Percentiles rank a stretch among this genome's conserved stretches.
Conservation (phyloP, 371 early-diverging fungal genomes). For the Mortierella sp. region DNA sequence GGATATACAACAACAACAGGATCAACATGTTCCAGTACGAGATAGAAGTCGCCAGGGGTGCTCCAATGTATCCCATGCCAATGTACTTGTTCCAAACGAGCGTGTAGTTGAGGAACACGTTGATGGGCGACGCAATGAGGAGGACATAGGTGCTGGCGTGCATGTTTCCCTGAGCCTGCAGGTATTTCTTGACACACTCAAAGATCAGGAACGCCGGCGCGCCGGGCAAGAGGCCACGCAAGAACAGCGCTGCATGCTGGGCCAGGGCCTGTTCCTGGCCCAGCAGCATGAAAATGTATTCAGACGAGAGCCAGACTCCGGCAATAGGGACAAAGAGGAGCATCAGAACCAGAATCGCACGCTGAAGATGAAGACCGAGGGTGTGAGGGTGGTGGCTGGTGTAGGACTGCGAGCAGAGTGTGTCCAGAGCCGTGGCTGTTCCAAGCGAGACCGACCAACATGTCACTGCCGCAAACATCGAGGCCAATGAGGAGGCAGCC, state of each 20-base stretch:
- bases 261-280: conserved; percentile 72
- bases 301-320: conserved; percentile 81
- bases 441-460: conserved; percentile 87
- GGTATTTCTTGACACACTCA: conserved; percentile 84
- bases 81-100: conserved; percentile 79
- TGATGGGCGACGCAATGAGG: conserved; percentile 79
- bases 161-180: conserved; percentile 90
- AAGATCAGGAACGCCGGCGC: conserved; percentile 82
- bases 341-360: conserved; percentile 81
- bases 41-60: conserved; percentile 84
- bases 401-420: conserved; percentile 89
- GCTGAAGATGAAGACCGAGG: conserved; percentile 86
- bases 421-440: conserved; percentile 87
- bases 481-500: conserved; percentile 81
- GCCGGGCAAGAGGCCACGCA: conserved; percentile 76
- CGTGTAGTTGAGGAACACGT: conserved; percentile 78
- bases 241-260: conserved; percentile 68
- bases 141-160: conserved; percentile 81
- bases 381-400: conserved; percentile 79
- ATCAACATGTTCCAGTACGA: conserved; percentile 81
- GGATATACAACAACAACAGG: conserved; percentile 73
- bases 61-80: conserved; percentile 85
- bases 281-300: conserved; percentile 62
- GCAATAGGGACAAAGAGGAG: conserved; percentile 79
- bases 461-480: conserved; percentile 88